Conservation (phyloP, 306 rosid genomes). For the Ochetophila trinervis region DNA sequence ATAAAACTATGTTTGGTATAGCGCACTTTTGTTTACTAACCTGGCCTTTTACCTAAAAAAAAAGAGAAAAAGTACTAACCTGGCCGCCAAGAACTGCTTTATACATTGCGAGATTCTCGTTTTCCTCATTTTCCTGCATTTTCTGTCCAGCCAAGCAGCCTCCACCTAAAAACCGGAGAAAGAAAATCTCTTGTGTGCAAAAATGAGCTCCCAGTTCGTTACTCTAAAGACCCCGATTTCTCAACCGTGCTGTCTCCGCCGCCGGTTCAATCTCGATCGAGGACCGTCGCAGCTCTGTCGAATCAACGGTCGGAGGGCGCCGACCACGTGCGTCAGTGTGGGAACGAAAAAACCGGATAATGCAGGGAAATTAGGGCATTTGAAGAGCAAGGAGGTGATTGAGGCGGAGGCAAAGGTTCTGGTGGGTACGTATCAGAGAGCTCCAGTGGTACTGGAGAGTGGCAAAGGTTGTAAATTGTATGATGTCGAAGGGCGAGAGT, state of each 20-base stretch:
- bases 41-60: too few relatives aligned
- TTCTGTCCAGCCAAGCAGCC: conserved; percentile 1
- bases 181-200: background rate
- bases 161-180: background rate
- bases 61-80: too few relatives aligned
- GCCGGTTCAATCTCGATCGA: conserved; percentile 8
- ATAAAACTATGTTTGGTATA: too few relatives aligned
- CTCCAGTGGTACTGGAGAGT: conserved; percentile 63
- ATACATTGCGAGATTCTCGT: too few relatives aligned
- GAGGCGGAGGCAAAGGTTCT: conserved; percentile 57
- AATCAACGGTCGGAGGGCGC: conserved; percentile 8
- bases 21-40: background rate
- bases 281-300: background rate
- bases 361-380: conserved; percentile 15
- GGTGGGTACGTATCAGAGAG: conserved; percentile 80
- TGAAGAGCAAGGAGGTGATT: conserved; percentile 49
- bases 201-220: conserved; percentile 30
- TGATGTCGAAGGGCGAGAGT: conserved; percentile 77
- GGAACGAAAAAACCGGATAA: conserved; percentile 26
- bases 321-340: conserved; percentile 34
- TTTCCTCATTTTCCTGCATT: background rate
- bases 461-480: conserved; percentile 77
- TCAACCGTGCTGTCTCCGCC: conserved; percentile 25
- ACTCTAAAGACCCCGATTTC: conserved; percentile 26
- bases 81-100: too few relatives aligned